Conservation (phyloP, 768 basidiomycete genomes). For the Xerocomus potaroensis region DNA sequence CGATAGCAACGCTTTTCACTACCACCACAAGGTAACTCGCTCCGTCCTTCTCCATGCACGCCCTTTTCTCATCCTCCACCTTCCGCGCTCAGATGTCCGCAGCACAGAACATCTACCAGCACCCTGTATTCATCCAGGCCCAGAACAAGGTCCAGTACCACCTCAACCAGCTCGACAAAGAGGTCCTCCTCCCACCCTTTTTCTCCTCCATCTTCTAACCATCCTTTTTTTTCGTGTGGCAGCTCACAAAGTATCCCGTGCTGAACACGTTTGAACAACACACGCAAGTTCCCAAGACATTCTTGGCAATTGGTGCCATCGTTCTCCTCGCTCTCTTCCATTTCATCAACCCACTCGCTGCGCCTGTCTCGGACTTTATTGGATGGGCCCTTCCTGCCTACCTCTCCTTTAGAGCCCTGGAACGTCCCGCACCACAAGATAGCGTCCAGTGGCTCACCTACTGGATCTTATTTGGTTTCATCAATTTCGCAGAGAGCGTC, state of each 20-base stretch:
- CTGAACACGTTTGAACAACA: constrained; percentile 82
- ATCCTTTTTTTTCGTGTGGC: constrained; percentile 2
- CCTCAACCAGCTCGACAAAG: constrained; percentile 90
- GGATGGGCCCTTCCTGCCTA: constrained; percentile 95
- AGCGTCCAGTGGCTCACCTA: constrained; percentile 97
- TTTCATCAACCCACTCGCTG: constrained; percentile 86
- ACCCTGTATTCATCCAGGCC: constrained; percentile 81
- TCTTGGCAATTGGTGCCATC: constrained; percentile 73
- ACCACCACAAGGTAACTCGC: constrained; percentile 7
- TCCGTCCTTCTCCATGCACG: not conserved
- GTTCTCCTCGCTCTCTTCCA: constrained; percentile 68
- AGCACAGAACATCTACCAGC: constrained; percentile 78
- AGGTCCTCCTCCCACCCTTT: constrained; percentile 50
- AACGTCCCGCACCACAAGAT: constrained; percentile 75
- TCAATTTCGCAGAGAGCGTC: constrained; percentile 89
- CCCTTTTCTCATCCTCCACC: not conserved
- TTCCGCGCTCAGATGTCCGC: constrained; percentile 59
- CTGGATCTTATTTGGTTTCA: constrained; percentile 92
- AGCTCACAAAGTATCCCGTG: constrained; percentile 85
- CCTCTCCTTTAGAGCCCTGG: constrained; percentile 92
- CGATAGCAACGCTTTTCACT: constrained; percentile 38
- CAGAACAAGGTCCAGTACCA: constrained; percentile 81
- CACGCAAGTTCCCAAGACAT: constrained; percentile 91
- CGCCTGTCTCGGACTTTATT: constrained; percentile 89
- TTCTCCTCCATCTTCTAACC: not conserved